Base-by-base conservation (phyloP, 2,329 filamentous ascomycete genomes). In the Bipolaris bicolor region DNA sequence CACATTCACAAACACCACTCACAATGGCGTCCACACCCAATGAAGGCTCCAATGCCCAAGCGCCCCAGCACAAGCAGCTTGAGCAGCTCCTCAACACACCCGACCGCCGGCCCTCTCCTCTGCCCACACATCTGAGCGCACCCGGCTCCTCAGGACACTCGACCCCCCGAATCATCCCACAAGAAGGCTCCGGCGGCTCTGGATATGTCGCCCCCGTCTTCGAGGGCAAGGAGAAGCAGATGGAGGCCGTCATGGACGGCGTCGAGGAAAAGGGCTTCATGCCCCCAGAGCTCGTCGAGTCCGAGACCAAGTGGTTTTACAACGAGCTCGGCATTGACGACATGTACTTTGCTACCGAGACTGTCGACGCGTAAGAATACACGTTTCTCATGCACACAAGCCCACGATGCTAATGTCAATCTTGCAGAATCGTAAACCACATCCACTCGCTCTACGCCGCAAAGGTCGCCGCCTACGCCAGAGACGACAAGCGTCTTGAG, bases 291-390 rank as follows among this genome's bases (percentile, higher is more conserved):
- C 90, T 96, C 65, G 85, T 97, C 62, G 90, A 96, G 62, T 84
- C 88, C 24, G 93, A 99, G 79, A 91, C 93, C 49, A 84, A 87
- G 58, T 99, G 95, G 94, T 99, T 99, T 83, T 99, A 99, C 82
- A 91, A 95, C 76, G 90, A 96, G 77, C 87, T 99, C 22, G 95
- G 95, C 68, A 99, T 99, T 70, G 95, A 99, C 73, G 95, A 97
- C 83, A 94, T 96, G 79, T 98, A 97, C 83, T 98, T 98, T 81
- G 88, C 93, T 75, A 92, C 94, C 65, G 93, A 97, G 81, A 86
- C 85, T 4, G 90, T 90, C 16, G 88, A 91, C 54, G 91, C 91
- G 75, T 78, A 68, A 67, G 75, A 22, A 49, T 15, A 64, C 11
- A 22, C 37, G 7, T 29, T 33, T 3, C 34, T 7, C 48, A 9